Percentiles rank a stretch among this genome's conserved stretches.
Evolutionary conservation across 805 yeast species (phyloP).

Genomic region (Candida odintsovae): DNA sequence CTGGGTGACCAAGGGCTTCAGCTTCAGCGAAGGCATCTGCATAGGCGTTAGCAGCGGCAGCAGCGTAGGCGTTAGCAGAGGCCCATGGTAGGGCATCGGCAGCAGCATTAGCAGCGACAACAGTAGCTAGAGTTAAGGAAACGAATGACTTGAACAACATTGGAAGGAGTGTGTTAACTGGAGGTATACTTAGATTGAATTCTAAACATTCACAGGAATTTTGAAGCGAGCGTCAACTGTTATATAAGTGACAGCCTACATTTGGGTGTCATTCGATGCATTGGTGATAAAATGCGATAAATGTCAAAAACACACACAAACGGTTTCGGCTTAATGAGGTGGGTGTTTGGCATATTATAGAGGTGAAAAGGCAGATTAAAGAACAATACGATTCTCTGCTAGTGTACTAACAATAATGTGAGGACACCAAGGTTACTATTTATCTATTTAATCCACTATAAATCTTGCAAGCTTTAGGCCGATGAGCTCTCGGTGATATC

Average conservation of each 20-base stretch:
- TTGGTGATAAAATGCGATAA: neutral
- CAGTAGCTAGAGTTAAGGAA: neutral
- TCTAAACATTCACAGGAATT: neutral
- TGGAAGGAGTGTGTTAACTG: neutral
- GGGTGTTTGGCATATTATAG: no score
- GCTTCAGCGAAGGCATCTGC: constrained; percentile 20
- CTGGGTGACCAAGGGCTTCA: constrained; percentile 16
- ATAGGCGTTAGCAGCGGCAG: constrained; percentile 16
- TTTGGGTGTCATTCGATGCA: neutral
- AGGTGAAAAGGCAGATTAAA: no score
- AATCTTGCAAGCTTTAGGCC: neutral
- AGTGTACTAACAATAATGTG: no score
- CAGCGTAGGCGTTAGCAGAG: constrained; percentile 14
- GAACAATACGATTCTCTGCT: no score
- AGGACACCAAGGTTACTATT: no score
- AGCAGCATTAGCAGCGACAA: constrained; percentile 1
- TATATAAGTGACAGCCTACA: neutral
- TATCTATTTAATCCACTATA: no score
- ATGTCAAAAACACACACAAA: neutral
- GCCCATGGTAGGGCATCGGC: constrained; percentile 20
- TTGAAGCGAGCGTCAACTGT: neutral
- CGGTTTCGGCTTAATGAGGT: no score
- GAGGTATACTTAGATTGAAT: neutral
- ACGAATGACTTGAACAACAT: constrained; percentile 4
- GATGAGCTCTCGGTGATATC: neutral